A percentile compares a stretch with the other conserved stretches of the same genome.
These are phyloP conservation scores for Hygrophoropsis aurantiaca DNA, from an alignment of 768 basidiomycete genomes.

Conservation along the genomic window DNA sequence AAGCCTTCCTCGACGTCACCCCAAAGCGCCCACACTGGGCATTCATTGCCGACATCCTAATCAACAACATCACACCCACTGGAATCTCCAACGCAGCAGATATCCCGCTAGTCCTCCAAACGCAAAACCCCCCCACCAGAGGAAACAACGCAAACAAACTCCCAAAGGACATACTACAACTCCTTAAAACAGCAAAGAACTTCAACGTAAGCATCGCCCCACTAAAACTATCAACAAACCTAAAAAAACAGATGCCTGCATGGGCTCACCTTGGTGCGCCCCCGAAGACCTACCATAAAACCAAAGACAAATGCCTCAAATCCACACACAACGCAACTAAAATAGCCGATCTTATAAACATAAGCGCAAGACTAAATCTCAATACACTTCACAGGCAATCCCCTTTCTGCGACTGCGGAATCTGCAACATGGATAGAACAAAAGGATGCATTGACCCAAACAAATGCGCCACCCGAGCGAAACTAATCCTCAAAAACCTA, in stretches of 20 bases:
- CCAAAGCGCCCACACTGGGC: slow-evolving; percentile 11
- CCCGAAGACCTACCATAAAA: background rate
- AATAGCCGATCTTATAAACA: background rate
- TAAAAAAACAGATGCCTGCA: background rate
- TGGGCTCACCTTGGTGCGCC: slow-evolving; percentile 1
- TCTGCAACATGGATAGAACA: too few species aligned
- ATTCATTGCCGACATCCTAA: background rate
- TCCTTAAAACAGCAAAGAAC: background rate
- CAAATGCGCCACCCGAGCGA: too few species aligned
- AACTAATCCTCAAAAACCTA: background rate
- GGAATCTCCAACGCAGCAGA: background rate
- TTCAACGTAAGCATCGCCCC: background rate
- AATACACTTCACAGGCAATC: too few species aligned
- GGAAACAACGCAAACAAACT: background rate
- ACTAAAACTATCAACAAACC: background rate
- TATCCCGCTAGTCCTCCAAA: slow-evolving; percentile 6
- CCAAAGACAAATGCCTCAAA: background rate
- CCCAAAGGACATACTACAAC: background rate
- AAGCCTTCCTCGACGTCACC: background rate
- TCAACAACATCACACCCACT: background rate
- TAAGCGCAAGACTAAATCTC: too few species aligned
- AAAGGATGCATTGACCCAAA: too few species aligned
- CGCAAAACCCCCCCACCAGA: background rate
- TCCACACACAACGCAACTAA: background rate
- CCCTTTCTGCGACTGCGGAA: too few species aligned